Percentiles rank a stretch among this genome's conserved stretches.
phyloP scores from a whole-genome alignment of 164 flowering plant species.

The Magnolia changhungtana region DNA sequence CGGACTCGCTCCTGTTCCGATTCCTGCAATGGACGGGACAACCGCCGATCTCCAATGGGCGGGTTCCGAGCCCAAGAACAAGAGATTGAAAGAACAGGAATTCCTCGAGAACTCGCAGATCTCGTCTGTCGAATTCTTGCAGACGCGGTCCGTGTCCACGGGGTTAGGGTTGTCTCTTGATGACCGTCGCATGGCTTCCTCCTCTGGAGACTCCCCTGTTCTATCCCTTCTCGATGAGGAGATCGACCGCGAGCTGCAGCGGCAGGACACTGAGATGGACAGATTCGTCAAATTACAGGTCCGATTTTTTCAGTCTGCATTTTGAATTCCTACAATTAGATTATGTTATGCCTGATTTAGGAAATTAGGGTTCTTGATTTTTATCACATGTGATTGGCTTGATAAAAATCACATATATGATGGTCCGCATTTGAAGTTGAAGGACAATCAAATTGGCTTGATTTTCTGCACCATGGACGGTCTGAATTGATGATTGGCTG shows the following conservation, averaged over 20 bases:
- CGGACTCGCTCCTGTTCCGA: conserved; percentile 27
- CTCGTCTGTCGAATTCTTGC: conserved; percentile 68
- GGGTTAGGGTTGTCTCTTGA: conserved; percentile 85
- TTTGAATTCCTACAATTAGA: neutral
- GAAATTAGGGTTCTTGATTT: no score
- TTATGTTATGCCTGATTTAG: no score
- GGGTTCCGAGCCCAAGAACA: conserved; percentile 48
- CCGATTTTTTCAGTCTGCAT: neutral
- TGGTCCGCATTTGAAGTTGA: no score
- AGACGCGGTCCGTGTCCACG: conserved; percentile 65
- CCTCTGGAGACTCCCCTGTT: conserved; percentile 52
- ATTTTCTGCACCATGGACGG: no score
- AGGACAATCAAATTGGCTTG: no score
- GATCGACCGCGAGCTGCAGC: conserved; percentile 56
- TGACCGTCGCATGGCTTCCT: conserved; percentile 45
- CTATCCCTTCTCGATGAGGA: conserved; percentile 44
- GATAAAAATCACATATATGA: no score
- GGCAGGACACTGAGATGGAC: conserved; percentile 71
- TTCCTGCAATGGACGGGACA: conserved; percentile 31
- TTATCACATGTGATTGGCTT: no score
- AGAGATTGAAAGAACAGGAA: conserved; percentile 61
- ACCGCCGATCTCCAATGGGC: conserved; percentile 53
- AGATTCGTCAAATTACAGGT: conserved; percentile 76
- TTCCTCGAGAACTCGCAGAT: conserved; percentile 68
- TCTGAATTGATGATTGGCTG: no score